Percentiles rank a stretch among this genome's conserved stretches.
These are phyloP conservation scores for Neurospora discreta DNA, from an alignment of 495 filamentous ascomycete species.

Conservation along the genomic window DNA sequence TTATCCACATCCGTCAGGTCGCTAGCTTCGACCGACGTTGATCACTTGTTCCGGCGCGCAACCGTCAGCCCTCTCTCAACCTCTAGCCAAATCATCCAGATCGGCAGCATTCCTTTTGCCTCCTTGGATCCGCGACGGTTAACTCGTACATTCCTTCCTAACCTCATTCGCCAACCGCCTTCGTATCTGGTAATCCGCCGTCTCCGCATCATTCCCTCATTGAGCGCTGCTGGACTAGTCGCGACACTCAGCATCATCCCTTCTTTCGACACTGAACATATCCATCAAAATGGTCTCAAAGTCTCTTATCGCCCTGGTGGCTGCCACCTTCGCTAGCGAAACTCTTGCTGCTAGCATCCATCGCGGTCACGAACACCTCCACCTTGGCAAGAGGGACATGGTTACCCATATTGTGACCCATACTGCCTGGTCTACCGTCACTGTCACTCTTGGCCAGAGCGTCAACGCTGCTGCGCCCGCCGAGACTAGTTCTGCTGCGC, in stretches of 20 bases:
- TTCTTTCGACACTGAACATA: not conserved
- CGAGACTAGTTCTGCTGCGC: not conserved
- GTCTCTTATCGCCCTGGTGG: conserved; percentile 15
- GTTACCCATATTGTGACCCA: conserved; percentile 21
- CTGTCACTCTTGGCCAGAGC: conserved; percentile 7
- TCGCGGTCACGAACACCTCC: conserved; percentile 13
- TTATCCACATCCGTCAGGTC: conserved; percentile 17
- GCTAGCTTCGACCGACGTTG: conserved; percentile 29
- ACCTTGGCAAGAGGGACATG: conserved; percentile 17
- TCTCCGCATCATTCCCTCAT: not conserved
- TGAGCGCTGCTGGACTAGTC: not conserved
- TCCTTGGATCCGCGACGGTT: conserved; percentile 19
- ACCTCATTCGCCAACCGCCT: conserved; percentile 1
- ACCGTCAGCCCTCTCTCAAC: conserved; percentile 13
- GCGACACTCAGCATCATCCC: not conserved
- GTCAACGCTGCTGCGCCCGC: not conserved
- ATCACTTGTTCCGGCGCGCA: conserved; percentile 3
- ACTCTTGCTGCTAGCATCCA: conserved; percentile 12
- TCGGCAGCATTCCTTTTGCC: conserved; percentile 26
- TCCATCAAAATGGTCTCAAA: conserved; percentile 18
- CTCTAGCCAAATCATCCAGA: conserved; percentile 8
- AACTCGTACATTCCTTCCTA: conserved; percentile 7
- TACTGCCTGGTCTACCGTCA: conserved; percentile 25
- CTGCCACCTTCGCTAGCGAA: conserved; percentile 19
- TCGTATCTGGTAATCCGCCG: conserved; percentile 7